phyloP scores from a whole-genome alignment of 2,329 filamentous ascomycete genomes.

The Colletotrichum nymphaeae region DNA sequence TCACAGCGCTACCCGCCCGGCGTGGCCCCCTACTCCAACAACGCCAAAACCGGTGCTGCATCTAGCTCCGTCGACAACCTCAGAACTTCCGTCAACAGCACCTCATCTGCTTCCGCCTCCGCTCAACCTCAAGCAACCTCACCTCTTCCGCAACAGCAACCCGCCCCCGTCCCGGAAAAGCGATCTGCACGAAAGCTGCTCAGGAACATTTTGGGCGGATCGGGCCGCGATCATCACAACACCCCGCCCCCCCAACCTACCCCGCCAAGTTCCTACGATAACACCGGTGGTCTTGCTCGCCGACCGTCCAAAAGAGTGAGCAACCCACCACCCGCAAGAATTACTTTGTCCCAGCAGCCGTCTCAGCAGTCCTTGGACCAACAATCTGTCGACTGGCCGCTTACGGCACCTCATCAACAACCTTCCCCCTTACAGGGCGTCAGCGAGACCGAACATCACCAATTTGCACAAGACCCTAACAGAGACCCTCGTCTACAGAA shows the following conservation, averaged over 20 bases:
- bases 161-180: slow-evolving; percentile 49
- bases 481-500: slow-evolving; percentile 53
- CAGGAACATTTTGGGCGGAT: slow-evolving; percentile 63
- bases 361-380: slow-evolving; percentile 52
- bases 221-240: slow-evolving; percentile 44
- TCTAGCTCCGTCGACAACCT: slow-evolving; percentile 57
- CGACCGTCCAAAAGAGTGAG: slow-evolving; percentile 69
- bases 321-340: slow-evolving; percentile 58
- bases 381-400: slow-evolving; percentile 47
- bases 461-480: slow-evolving; percentile 52
- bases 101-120: slow-evolving; percentile 7
- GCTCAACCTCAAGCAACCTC: slow-evolving; percentile 20
- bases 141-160: slow-evolving; percentile 34
- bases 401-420: slow-evolving; percentile 45
- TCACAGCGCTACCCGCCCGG: slow-evolving; percentile 59
- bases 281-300: slow-evolving; percentile 60
- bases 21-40: slow-evolving; percentile 46
- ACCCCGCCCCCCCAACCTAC: slow-evolving; percentile 39
- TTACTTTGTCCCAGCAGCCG: slow-evolving; percentile 48
- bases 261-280: slow-evolving; percentile 57
- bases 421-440: slow-evolving; percentile 59
- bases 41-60: slow-evolving; percentile 48
- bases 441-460: slow-evolving; percentile 51
- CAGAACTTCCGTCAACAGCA: slow-evolving; percentile 42
- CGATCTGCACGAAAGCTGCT: slow-evolving; percentile 65